Conservation (phyloP, 2,329 filamentous ascomycete genomes). For the Aspergillus oerlinghausenensis region DNA sequence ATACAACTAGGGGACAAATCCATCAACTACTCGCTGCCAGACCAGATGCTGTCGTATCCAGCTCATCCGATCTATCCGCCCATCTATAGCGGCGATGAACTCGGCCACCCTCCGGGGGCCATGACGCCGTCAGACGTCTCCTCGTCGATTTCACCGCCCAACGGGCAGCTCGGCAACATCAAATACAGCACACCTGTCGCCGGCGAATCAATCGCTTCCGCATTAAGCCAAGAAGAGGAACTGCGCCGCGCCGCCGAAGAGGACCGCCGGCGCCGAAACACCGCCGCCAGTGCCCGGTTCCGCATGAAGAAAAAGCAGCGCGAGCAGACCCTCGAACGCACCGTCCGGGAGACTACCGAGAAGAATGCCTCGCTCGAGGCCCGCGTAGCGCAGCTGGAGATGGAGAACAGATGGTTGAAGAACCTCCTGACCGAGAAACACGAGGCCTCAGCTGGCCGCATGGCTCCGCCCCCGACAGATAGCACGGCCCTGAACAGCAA, state of each 20-base stretch:
- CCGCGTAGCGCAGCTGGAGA: conserved; percentile 71
- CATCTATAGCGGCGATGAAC: conserved; percentile 34
- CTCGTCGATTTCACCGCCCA: conserved; percentile 39
- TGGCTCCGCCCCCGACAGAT: conserved; percentile 22
- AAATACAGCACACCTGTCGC: conserved; percentile 38
- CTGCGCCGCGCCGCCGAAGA: conserved; percentile 75
- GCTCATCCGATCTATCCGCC: conserved; percentile 36
- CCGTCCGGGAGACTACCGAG: conserved; percentile 76
- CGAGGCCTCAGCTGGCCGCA: conserved; percentile 31
- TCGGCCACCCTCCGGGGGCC: conserved; percentile 31
- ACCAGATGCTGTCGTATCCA: conserved; percentile 37
- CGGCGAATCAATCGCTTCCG: conserved; percentile 38
- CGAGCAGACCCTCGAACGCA: conserved; percentile 77
- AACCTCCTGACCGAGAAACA: conserved; percentile 79
- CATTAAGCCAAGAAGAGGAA: conserved; percentile 62
- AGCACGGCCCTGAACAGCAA: conserved; percentile 17
- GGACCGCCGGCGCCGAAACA: conserved; percentile 85
- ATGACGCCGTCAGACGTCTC: conserved; percentile 41
- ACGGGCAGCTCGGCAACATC: conserved; percentile 35
- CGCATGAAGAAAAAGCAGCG: conserved; percentile 95
- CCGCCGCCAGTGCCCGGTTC: conserved; percentile 82
- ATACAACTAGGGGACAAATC: conserved; percentile 29
- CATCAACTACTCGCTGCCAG: conserved; percentile 35
- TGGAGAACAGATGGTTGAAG: conserved; percentile 78
- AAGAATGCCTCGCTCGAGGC: conserved; percentile 70